Evolutionary conservation across 1,139 yeast species (phyloP).

Genomic region (Yamadazyma buinensis): DNA sequence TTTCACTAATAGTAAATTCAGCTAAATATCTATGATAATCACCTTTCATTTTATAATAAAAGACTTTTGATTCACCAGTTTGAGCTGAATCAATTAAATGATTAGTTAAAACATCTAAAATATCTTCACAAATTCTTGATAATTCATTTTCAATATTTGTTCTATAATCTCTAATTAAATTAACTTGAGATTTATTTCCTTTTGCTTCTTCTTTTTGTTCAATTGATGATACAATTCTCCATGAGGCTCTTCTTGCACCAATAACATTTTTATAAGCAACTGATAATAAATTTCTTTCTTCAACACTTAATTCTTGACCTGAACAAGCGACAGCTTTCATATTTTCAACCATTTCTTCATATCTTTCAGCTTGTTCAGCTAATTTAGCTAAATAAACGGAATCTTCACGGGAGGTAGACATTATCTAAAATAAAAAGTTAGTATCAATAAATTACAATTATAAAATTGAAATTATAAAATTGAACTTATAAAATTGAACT

Average conservation of each 20-base stretch:
- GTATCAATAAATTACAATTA: no score
- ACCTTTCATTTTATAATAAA: slow-evolving; percentile 99
- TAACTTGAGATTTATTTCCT: slow-evolving; percentile 86
- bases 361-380: slow-evolving; percentile 99
- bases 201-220: slow-evolving; percentile 98
- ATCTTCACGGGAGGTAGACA: slow-evolving; percentile 94
- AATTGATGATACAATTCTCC: slow-evolving; percentile 97
- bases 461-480: no score
- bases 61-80: slow-evolving; percentile 96
- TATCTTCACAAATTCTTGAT: slow-evolving; percentile 91
- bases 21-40: slow-evolving; percentile 99
- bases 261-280: slow-evolving; percentile 98
- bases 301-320: slow-evolving; percentile 93
- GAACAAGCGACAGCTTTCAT: slow-evolving; percentile 97
- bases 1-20: slow-evolving; percentile 88
- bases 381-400: slow-evolving; percentile 97
- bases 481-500: no score
- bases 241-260: slow-evolving; percentile 98
- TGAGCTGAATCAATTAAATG: slow-evolving; percentile 93
- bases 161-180: slow-evolving; percentile 91
- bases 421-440: slow-evolving; percentile 21
- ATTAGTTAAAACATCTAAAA: slow-evolving; percentile 78
- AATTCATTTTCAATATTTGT: slow-evolving; percentile 91
- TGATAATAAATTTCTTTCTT: slow-evolving; percentile 94
- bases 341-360: slow-evolving; percentile 98